A percentile compares a stretch with the other conserved stretches of the same genome.
Evolutionary conservation across 2,329 filamentous ascomycete genomes (phyloP).

Genomic region (Clarireedia paspali): DNA sequence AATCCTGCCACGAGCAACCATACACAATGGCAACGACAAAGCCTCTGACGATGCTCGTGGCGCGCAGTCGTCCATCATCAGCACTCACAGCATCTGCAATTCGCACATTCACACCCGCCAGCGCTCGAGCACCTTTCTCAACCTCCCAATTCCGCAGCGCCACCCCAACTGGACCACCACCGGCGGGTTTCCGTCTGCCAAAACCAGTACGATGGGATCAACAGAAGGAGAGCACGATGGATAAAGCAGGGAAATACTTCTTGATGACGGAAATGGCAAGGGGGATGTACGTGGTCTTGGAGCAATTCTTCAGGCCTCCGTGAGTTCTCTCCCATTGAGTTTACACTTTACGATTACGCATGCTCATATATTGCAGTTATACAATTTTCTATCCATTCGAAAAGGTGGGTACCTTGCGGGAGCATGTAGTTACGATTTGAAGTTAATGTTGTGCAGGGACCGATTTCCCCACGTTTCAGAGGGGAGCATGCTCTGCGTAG

Average conservation of each 20-base stretch:
- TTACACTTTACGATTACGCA: conserved; percentile 8
- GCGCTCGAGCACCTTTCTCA: conserved; percentile 24
- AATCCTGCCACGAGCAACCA: conserved; percentile 26
- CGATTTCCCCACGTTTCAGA: conserved; percentile 95
- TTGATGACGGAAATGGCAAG: conserved; percentile 91
- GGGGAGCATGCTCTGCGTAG: conserved; percentile 94
- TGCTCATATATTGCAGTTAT: conserved; percentile 53
- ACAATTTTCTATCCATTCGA: conserved; percentile 99
- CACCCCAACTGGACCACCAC: conserved; percentile 70
- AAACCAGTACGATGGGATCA: conserved; percentile 73
- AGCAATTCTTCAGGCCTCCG: conserved; percentile 98
- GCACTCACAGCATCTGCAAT: conserved; percentile 20
- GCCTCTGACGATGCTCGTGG: conserved; percentile 31
- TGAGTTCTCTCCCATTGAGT: conserved; percentile 47
- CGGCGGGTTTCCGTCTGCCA: conserved; percentile 71
- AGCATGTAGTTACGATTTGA: conserved; percentile 1
- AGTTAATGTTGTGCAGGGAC: conserved; percentile 49
- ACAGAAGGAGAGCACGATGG: conserved; percentile 65
- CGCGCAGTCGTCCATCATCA: conserved; percentile 26
- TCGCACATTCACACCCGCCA: conserved; percentile 19
- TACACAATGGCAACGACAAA: conserved; percentile 30
- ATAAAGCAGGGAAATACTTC: conserved; percentile 89
- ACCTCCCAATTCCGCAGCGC: conserved; percentile 34
- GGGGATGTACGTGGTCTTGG: conserved; percentile 95
- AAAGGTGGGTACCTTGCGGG: conserved; percentile 50